Base-by-base conservation (phyloP, 1,284 basidiomycete genomes). In the Agaricales sp. region DNA sequence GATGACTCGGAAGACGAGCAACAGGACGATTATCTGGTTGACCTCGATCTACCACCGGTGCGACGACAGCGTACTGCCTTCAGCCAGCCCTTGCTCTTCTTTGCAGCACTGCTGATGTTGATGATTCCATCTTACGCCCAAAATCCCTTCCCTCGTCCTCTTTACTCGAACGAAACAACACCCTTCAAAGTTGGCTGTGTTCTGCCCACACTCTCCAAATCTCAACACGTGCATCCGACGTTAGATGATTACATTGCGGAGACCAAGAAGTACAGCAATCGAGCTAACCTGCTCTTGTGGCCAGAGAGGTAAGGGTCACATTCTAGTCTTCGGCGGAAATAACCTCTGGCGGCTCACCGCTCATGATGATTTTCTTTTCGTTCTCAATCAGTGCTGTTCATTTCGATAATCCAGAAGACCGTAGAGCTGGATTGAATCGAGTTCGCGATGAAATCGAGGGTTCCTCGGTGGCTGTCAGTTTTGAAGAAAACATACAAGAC, bases 221-320 rank as follows among this genome's bases (percentile, higher is more conserved):
- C 67, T 50, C 62, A 67, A 13, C 68, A 68, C 23, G 18, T 20
- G 4, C 49, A 49, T 14, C 47, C 53, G 8, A 68, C 64, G 0
- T 62, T 89, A n/a, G 61, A 77, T 0, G 75, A 82, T 53, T 89
- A 75, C 61, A 70, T 87, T 23, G 21, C 39, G 0, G 85, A 85
- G 59, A 77, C 73, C 3, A 57, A 57, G 43, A 69, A 56, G 20
- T 56, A 82, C 48, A 68, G 66, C 3, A 58, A 54, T 6, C 53
- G 53, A 8, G 77, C 82, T 1, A 70, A 75, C 41, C 59, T 90
- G n/a, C 59, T 88, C 14, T 64, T 90, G 1, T 90, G 87, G 86
- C 87, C 87, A 0, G 39, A 41, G 18, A 41, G 39, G 39, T 41
- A 41, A 14, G 14, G n/a, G n/a, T n/a, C n/a, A n/a, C n/a, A 30